A percentile compares a stretch with the other conserved stretches of the same genome.
Conservation (phyloP, 2,329 filamentous ascomycete species). For the Grosmannia huntii region DNA sequence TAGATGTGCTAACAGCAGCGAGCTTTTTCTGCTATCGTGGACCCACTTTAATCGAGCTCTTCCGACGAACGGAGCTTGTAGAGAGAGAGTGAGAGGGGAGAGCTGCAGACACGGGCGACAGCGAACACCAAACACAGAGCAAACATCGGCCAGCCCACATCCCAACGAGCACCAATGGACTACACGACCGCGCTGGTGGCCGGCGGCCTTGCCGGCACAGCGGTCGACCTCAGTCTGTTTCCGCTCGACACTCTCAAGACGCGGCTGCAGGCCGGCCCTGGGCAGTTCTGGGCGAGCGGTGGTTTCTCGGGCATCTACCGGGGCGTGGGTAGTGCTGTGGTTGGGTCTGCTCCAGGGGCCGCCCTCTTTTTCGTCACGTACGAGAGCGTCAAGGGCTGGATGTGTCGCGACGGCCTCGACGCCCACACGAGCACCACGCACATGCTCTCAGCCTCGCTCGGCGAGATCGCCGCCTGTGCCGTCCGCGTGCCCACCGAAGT, state of each 20-base stretch:
- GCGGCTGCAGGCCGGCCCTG: slow-evolving; percentile 65
- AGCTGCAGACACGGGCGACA: background rate
- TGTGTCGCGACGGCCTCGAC: slow-evolving; percentile 11
- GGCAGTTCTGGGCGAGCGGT: slow-evolving; percentile 63
- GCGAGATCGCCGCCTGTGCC: slow-evolving; percentile 84
- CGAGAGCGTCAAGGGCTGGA: slow-evolving; percentile 54
- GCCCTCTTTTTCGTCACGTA: slow-evolving; percentile 97
- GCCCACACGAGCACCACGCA: slow-evolving; percentile 35
- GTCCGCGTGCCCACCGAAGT: slow-evolving; percentile 93
- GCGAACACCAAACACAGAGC: no score
- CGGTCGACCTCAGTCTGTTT: slow-evolving; percentile 92
- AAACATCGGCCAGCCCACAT: background rate
- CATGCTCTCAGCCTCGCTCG: slow-evolving; percentile 74
- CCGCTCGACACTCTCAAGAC: slow-evolving; percentile 99
- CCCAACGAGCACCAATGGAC: slow-evolving; percentile 18
- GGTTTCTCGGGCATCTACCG: slow-evolving; percentile 89
- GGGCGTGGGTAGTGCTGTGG: slow-evolving; percentile 76
- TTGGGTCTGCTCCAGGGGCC: slow-evolving; percentile 85
- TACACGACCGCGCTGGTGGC: slow-evolving; percentile 57
- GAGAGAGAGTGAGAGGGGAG: background rate
- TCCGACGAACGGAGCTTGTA: background rate
- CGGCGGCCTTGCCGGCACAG: slow-evolving; percentile 84
- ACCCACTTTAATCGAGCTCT: background rate
- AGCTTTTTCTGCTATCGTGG: background rate
- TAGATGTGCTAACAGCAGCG: background rate